Base-by-base conservation (phyloP, 2,329 filamentous ascomycete genomes). In the Zalaria sp. region DNA sequence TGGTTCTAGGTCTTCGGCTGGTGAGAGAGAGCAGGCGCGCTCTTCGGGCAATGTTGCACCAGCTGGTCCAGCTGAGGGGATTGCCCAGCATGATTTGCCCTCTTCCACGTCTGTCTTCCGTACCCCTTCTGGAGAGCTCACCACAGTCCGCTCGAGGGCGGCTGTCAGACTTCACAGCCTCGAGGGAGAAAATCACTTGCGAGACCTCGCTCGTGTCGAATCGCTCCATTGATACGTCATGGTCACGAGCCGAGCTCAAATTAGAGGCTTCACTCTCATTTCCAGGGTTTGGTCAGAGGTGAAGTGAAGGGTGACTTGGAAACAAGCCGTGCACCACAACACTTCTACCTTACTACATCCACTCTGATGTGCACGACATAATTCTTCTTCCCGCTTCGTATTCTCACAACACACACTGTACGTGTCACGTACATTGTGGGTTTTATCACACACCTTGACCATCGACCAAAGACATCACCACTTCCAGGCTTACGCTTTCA, bases 21-120 rank as follows among this genome's bases (percentile, higher is more conserved):
- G 34, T 38, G 29, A 32, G 7, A 27, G 39, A 43, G 32, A 51
- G 42, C 28, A 47, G 45, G 26, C 42, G 32, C 31, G 35, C 37
- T n/a, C 39, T 25, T 37, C 34, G 27, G n/a, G 41, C 25, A 9
- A 5, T 27, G 11, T 27, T 9, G 10, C 9, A 7, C 3, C 5
- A 18, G 10, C 4, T 6, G 32, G 10, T 9, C 8, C 28, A n/a
- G 25, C 25, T 6, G 26, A 5, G 8, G 40, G 46, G 5, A 51
- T 73, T 25, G 50, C 60, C n/a, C 48, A 74, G 34, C 65, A 71
- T 45, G 59, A 67, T 26, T 51, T 73, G 47, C 67, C 69, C 1
- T 79, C 75, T 2, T 79, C 76, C 4, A 78, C 72, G 2, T 80
- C 75, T 0, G 77, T 80, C 0, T 81, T 81, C 47, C 64, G 71